These are phyloP conservation scores for Hemileccinum rubropunctum DNA, from an alignment of 768 basidiomycete genomes.

Conservation along the genomic window DNA sequence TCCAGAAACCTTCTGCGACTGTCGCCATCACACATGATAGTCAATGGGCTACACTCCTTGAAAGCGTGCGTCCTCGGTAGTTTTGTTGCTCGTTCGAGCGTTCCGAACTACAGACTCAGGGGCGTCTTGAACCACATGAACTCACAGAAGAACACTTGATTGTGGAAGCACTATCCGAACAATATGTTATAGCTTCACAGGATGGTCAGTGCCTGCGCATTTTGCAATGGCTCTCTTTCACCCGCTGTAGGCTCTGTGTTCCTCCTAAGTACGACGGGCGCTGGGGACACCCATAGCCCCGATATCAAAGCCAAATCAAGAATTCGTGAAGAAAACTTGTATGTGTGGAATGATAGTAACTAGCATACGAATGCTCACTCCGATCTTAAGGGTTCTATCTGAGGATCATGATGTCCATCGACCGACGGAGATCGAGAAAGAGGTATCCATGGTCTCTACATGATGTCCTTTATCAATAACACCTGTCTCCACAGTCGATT, in stretches of 20 bases:
- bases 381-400: too few relatives aligned
- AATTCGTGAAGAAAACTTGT: too few relatives aligned
- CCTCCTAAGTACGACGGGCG: not conserved
- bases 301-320: too few relatives aligned
- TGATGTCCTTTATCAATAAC: too few relatives aligned
- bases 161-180: not conserved
- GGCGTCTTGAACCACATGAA: not conserved
- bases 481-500: too few relatives aligned
- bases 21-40: slow-evolving; percentile 4
- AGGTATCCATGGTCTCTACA: too few relatives aligned
- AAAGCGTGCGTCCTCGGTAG: not conserved
- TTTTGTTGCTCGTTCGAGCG: not conserved
- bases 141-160: not conserved
- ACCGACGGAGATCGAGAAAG: too few relatives aligned
- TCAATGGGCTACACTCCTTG: slow-evolving; percentile 2
- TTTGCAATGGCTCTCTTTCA: not conserved
- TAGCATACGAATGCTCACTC: too few relatives aligned
- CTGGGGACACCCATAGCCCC: not conserved
- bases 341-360: too few relatives aligned
- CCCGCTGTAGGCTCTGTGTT: not conserved
- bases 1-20: slow-evolving; percentile 1
- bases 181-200: not conserved
- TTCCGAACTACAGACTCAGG: not conserved
- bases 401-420: too few relatives aligned
- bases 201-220: not conserved